A percentile compares a stretch with the other conserved stretches of the same genome.
Evolutionary conservation across 1,284 basidiomycete species (phyloP).

Genomic region (Leccinum huronense): DNA sequence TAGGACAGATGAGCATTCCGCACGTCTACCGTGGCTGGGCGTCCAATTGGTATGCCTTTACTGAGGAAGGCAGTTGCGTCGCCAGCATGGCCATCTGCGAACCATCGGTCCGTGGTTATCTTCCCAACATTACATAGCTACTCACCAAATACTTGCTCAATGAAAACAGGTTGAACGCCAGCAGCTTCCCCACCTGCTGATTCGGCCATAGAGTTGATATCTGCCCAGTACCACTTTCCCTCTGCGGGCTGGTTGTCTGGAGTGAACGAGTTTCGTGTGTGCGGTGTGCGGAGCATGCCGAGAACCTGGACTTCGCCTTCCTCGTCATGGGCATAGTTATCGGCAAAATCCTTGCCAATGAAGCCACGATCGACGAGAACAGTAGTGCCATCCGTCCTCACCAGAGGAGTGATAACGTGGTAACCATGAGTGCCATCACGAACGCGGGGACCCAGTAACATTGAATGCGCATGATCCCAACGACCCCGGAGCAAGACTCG

Average conservation of each 20-base stretch:
- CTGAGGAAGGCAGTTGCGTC: conserved; percentile 64
- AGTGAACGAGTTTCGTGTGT: conserved; percentile 76
- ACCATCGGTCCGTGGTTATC: not conserved
- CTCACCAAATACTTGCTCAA: conserved; percentile 85
- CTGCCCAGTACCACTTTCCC: conserved; percentile 91
- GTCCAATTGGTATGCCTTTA: conserved; percentile 84
- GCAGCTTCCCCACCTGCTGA: conserved; percentile 70
- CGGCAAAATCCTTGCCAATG: conserved; percentile 62
- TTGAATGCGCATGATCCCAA: conserved; percentile 75
- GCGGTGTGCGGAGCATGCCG: conserved; percentile 75
- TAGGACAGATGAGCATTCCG: conserved; percentile 96
- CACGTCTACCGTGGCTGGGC: conserved; percentile 82
- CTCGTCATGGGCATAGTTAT: conserved; percentile 39
- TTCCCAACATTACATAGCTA: conserved; percentile 8
- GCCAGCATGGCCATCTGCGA: conserved; percentile 74
- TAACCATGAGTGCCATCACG: conserved; percentile 78
- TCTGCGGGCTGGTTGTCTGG: conserved; percentile 83
- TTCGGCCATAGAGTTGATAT: conserved; percentile 80
- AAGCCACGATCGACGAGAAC: conserved; percentile 84
- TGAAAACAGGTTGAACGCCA: conserved; percentile 56
- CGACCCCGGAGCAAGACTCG: conserved; percentile 77
- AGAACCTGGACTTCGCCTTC: conserved; percentile 62
- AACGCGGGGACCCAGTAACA: conserved; percentile 66
- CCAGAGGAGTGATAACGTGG: conserved; percentile 83
- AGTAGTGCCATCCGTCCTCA: conserved; percentile 47